Conservation (phyloP, 306 rosid species). For the Nissolia schottii region DNA sequence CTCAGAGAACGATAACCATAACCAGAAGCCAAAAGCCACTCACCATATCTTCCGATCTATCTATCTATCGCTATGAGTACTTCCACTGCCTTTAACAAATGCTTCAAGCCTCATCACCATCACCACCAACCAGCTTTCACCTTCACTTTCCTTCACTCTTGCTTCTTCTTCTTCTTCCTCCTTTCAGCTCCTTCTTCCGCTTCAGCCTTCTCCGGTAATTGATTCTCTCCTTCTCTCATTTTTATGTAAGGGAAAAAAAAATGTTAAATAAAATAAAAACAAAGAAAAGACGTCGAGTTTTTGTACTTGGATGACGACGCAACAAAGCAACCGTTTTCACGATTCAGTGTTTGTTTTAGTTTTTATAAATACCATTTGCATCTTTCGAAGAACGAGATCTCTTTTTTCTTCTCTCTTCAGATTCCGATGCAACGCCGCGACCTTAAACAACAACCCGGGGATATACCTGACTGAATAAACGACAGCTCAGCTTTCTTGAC, state of each 20-base stretch:
- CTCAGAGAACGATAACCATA: not conserved
- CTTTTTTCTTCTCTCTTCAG: not conserved
- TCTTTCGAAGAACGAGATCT: not conserved
- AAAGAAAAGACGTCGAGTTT: not conserved
- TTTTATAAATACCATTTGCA: slow-evolving; percentile 13
- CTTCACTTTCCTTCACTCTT: slow-evolving; percentile 4
- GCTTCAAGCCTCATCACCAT: not conserved
- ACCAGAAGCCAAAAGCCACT: not conserved
- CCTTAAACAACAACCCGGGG: not conserved
- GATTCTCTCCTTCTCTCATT: not conserved
- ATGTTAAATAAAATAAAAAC: not conserved
- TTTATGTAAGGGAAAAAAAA: not conserved
- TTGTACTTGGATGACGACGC: not conserved
- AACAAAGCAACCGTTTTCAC: slow-evolving; percentile 23
- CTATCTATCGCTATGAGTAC: not conserved
- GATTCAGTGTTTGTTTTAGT: not conserved
- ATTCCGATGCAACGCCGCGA: slow-evolving; percentile 13
- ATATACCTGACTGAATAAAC: not conserved
- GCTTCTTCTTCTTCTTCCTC: slow-evolving; percentile 26
- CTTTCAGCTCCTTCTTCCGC: slow-evolving; percentile 28
- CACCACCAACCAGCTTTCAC: not conserved
- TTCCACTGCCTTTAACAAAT: not conserved
- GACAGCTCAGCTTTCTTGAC: slow-evolving; percentile 10
- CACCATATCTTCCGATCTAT: not conserved
- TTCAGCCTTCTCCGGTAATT: slow-evolving; percentile 41